phyloP scores from a whole-genome alignment of 1,139 yeast species.

The Protomyces arabidopsidicola region DNA sequence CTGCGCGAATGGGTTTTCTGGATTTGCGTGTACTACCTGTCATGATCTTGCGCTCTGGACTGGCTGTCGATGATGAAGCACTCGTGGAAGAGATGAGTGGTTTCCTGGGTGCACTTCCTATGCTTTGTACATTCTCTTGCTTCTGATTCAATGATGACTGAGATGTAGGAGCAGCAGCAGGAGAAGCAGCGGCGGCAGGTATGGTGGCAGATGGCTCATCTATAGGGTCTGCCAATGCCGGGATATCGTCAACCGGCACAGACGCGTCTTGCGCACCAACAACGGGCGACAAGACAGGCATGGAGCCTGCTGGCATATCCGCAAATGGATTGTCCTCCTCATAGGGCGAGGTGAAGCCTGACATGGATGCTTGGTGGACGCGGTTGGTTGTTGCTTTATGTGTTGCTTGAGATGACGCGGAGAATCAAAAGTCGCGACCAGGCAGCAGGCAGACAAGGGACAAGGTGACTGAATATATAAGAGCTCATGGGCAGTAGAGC shows the following conservation, averaged over 20 bases:
- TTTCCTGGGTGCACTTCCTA: not conserved
- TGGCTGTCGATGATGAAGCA: not conserved
- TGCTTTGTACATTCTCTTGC: not conserved
- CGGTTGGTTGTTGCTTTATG: no score
- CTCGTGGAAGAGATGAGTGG: not conserved
- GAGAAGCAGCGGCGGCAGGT: not conserved
- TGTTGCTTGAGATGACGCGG: no score
- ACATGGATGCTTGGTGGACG: not conserved
- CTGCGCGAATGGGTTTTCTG: slow-evolving; percentile 19
- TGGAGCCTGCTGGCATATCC: slow-evolving; percentile 16
- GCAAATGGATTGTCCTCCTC: slow-evolving; percentile 27
- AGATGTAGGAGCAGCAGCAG: not conserved
- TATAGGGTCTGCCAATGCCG: not conserved
- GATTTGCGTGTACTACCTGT: not conserved
- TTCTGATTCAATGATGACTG: not conserved
- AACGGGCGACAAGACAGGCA: not conserved
- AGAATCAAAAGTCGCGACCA: no score
- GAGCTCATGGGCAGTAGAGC: no score
- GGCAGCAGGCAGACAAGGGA: no score
- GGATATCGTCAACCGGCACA: not conserved
- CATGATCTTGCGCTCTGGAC: not conserved
- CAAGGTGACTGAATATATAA: no score
- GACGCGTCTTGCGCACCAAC: not conserved
- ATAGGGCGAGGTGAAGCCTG: slow-evolving; percentile 18
- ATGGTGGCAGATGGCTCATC: not conserved